These are phyloP conservation scores for Hordeum marinum DNA, from an alignment of 176 grass and related monocot genomes.

Conservation along the genomic window DNA sequence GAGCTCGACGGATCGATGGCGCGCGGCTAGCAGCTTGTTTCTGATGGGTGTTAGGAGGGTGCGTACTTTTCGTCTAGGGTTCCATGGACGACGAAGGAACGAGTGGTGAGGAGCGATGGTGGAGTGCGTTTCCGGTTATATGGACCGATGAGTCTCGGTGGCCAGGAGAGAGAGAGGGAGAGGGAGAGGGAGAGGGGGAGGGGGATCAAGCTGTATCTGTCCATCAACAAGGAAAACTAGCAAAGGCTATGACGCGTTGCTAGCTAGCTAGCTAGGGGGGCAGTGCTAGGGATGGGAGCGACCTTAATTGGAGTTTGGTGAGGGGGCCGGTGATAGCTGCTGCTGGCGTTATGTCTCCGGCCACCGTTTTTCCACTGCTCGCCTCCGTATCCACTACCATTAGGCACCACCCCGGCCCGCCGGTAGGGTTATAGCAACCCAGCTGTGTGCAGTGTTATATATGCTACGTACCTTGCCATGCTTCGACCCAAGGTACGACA, in stretches of 20 bases:
- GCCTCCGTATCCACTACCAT: slow-evolving; percentile 14
- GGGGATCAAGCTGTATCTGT: background rate
- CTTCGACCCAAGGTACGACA: background rate
- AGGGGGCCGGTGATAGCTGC: slow-evolving; percentile 26
- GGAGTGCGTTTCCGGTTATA: slow-evolving; percentile 25
- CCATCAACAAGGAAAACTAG: background rate
- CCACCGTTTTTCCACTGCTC: slow-evolving; percentile 26
- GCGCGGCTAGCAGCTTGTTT: background rate
- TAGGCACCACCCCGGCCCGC: background rate
- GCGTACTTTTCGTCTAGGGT: slow-evolving; percentile 46
- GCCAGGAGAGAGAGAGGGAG: background rate
- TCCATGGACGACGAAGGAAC: slow-evolving; percentile 14
- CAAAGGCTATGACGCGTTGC: background rate
- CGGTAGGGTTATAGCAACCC: too few relatives aligned
- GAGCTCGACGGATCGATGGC: background rate
- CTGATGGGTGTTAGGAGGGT: background rate
- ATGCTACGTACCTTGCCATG: too few relatives aligned
- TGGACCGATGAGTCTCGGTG: background rate
- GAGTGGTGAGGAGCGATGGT: slow-evolving; percentile 31
- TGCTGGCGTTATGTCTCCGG: slow-evolving; percentile 2
- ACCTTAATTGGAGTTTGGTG: slow-evolving; percentile 67
- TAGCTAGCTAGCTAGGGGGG: background rate
- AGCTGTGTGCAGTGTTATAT: too few relatives aligned
- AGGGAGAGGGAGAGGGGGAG: background rate
- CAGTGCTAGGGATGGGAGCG: background rate